Percentiles rank a stretch among this genome's conserved stretches.
Evolutionary conservation across 306 rosid species (phyloP).

Genomic region (Acacia confusa): DNA sequence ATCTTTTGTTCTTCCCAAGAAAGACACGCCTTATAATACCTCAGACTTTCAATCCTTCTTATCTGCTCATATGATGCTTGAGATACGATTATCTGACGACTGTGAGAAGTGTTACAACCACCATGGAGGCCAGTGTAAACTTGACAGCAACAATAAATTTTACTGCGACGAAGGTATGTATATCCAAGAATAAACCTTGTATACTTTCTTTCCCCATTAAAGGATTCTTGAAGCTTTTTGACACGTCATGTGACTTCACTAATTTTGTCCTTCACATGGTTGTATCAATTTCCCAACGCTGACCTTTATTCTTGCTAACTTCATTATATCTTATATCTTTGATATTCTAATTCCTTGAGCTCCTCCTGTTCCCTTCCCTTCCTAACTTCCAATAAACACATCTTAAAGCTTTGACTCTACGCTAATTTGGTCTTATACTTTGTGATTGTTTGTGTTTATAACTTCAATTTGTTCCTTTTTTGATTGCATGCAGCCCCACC

Average conservation of each 20-base stretch:
- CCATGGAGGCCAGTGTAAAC: background rate
- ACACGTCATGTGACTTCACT: background rate
- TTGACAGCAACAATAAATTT: background rate
- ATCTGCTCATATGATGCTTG: constrained; percentile 13
- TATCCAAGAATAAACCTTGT: background rate
- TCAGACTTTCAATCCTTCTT: constrained; percentile 17
- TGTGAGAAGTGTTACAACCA: background rate
- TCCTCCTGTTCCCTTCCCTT: background rate
- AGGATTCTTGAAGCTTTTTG: background rate
- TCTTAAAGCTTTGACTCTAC: background rate
- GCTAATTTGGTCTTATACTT: background rate
- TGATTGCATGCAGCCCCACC: background rate
- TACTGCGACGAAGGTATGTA: background rate
- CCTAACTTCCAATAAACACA: background rate
- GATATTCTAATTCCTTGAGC: background rate
- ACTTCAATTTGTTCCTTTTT: constrained; percentile 1
- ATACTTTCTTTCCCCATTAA: background rate
- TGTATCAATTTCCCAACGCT: background rate
- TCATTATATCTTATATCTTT: background rate
- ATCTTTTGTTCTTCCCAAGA: constrained; percentile 6
- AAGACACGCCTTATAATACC: constrained; percentile 22
- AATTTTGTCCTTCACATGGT: background rate
- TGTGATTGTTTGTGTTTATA: background rate
- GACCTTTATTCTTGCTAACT: background rate
- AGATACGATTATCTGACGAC: background rate